Evolutionary conservation across 345 rosid species (phyloP), one percentile per base, ranked within the genome.

Genomic region (Conringia planisiliqua): DNA sequence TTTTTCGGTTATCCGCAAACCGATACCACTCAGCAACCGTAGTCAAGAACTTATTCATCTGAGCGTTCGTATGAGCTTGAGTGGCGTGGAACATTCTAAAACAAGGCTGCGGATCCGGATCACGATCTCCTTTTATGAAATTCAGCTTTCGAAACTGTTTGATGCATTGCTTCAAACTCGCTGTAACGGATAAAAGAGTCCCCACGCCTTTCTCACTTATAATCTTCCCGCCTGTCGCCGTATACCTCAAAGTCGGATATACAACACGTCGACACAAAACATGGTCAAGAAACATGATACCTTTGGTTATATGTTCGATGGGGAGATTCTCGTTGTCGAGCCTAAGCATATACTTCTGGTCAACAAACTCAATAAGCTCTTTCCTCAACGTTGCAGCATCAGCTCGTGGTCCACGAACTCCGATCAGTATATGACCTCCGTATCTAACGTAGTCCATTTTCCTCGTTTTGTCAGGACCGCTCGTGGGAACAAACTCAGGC

Each of bases 141-240:
- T 68, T 79, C 76, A 94, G 70, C 83, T 91, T 94, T 77, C 98
- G 83, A 63, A 94, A 94, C 80, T 94, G 97, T 80, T 86, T 88
- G 74, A 91, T 91, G 79, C 97, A 88, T 78, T 94, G 95, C 73
- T 94, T 94, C 83, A 91, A 83, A 82, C 97, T 94, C 7, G 96
- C 96, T 0, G 98, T 91, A 60, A 94, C 96, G 0, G 98, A 94
- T 42, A 94, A 70, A 60, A 94, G 93, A 20, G 97, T 94, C 11
- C 98, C 98, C 35, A 94, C 98, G 11, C 98, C 98, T 74, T 94
- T 91, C 76, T 91, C 98, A 40, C 98, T 94, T 44, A 94, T 91
- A 68, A 94, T 94, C 86, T 91, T 94, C 80, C 98, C 98, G 4
- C 98, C 98, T 0, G 91, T 87, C 1, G 97, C 97, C 24, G 98